Evolutionary conservation across 176 grass and related monocot genomes (phyloP), one percentile per base, ranked within the genome.

Genomic region (Leersia perrieri): DNA sequence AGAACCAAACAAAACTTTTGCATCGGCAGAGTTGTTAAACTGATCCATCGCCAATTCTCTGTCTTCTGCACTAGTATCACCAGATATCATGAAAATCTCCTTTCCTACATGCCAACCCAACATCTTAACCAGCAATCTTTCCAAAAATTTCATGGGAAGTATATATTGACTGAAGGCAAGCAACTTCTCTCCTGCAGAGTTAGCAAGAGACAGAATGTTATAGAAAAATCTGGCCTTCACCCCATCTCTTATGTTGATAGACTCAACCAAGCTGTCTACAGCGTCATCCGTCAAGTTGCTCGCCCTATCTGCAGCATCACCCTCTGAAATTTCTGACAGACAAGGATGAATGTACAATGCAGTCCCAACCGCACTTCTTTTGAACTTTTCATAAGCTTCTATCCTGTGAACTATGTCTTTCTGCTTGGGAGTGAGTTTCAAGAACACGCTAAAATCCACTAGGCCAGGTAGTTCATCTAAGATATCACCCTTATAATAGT

Each of bases 401-500:
- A 93, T 42, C 66, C 83, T 95, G 64, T 82, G 86, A 74, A 79
- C 66, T 1, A 79, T 62, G 27, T 81, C 81, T 78, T 93, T 92
- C 86, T 98, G 96, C 66, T 84, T 93, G 9, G 78, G 51, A 68
- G 66, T 84, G 57, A 95, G 78, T 70, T 95, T 92, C 60, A 98
- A 80, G 63, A 98, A 88, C 38, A 98, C 84, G 0, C 92, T 95
- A 33, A 95, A 85, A 83, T 98, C 96, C 39, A 95, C 58, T 65
- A 98, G 82, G 31, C 96, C 95, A 77, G 95, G 92, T 31, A 98
- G 77, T 73, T 98, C 95, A 73, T 98, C 95, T 75, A 98, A 89
- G 66, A 98, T 89, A 62, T 95, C 95, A 42, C 96, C 95, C 82
- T 83, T 95, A 22, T 98, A 98, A 72, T 98, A 98, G 75, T 98